Evolutionary conservation across 495 filamentous ascomycete genomes (phyloP).

Genomic region (Hypoxylon subgilvum): DNA sequence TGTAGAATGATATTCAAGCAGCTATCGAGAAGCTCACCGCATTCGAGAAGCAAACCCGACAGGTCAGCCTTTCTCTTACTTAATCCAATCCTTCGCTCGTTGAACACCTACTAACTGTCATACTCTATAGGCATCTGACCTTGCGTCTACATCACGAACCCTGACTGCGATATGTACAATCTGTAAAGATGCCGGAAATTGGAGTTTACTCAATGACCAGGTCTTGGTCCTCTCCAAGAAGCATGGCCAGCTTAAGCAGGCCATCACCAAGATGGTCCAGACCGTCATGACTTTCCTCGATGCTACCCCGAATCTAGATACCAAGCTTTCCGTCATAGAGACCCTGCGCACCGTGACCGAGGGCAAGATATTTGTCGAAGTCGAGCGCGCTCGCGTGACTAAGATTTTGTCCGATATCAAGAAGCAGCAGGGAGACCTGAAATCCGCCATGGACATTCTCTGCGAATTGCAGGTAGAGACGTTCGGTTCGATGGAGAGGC

Average conservation of each 20-base stretch:
- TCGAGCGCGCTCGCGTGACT: slow-evolving; percentile 93
- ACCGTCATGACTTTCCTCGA: slow-evolving; percentile 91
- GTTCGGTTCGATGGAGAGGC: slow-evolving; percentile 94
- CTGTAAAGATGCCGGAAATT: slow-evolving; percentile 90
- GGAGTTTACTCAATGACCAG: slow-evolving; percentile 93
- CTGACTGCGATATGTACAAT: slow-evolving; percentile 88
- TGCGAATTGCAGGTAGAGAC: slow-evolving; percentile 99
- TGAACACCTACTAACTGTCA: slow-evolving; percentile 25
- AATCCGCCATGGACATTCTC: slow-evolving; percentile 86
- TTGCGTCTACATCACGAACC: slow-evolving; percentile 89
- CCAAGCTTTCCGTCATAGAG: slow-evolving; percentile 90
- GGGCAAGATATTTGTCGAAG: slow-evolving; percentile 99
- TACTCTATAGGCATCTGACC: slow-evolving; percentile 77
- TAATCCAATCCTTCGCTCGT: background rate
- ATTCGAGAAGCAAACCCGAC: slow-evolving; percentile 94
- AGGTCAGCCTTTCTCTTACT: slow-evolving; percentile 60
- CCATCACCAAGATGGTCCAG: slow-evolving; percentile 98
- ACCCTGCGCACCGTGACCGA: slow-evolving; percentile 95
- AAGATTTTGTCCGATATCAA: slow-evolving; percentile 95
- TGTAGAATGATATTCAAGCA: slow-evolving; percentile 74
- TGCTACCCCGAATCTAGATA: slow-evolving; percentile 75
- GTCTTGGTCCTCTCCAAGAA: slow-evolving; percentile 96
- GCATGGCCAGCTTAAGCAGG: slow-evolving; percentile 99
- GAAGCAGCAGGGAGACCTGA: slow-evolving; percentile 89
- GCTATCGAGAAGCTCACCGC: slow-evolving; percentile 91